Conservation (phyloP, 208 protist genomes). For the Crithidia fasciculata region DNA sequence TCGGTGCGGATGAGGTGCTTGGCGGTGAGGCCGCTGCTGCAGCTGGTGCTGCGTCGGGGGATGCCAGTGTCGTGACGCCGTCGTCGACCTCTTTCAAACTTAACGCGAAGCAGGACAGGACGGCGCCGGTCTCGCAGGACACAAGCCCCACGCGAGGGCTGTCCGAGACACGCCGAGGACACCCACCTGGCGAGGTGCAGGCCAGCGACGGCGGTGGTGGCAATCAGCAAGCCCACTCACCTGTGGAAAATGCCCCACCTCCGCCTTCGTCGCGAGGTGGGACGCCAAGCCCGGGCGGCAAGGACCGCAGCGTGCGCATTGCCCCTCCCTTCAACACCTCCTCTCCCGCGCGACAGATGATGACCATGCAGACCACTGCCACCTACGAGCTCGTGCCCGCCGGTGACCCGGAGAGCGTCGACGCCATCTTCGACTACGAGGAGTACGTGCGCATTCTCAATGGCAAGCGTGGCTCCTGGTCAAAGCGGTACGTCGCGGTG, state of each 20-base stretch:
- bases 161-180: neutral
- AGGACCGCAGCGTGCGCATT: conserved; percentile 18
- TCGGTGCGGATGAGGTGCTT: conserved; percentile 4
- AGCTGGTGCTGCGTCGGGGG: neutral
- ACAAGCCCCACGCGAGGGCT: neutral
- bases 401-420: conserved; percentile 39
- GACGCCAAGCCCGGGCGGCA: neutral
- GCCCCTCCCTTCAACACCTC: neutral
- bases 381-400: conserved; percentile 6
- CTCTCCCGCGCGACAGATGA: neutral
- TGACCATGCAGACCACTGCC: conserved; percentile 4
- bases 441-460: conserved; percentile 42
- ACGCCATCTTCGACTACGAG: conserved; percentile 89
- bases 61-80: neutral
- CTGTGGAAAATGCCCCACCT: neutral
- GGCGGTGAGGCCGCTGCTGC: neutral
- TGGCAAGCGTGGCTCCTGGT: conserved; percentile 20
- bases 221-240: neutral
- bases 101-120: neutral
- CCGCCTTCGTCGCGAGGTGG: neutral
- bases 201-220: neutral
- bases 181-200: neutral
- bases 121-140: neutral
- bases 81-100: neutral
- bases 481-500: conserved; percentile 9